Base-by-base conservation (phyloP, 805 yeast species). In the Saturnispora hagleri region DNA sequence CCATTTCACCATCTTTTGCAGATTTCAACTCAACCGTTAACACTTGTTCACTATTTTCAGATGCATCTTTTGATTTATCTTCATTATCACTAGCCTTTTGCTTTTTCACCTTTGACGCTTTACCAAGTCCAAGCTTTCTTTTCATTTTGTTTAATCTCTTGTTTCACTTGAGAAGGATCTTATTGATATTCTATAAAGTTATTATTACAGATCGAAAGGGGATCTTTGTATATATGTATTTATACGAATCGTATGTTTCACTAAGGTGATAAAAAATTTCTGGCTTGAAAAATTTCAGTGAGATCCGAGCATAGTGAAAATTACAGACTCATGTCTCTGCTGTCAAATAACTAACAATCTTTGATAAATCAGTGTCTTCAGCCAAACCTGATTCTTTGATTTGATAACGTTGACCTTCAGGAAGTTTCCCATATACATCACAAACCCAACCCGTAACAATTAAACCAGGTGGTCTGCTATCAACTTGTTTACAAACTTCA, bases 381-480 rank as follows among this genome's bases (percentile, higher is more conserved):
- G 50, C 33, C 3, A 36, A 9, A 35, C 56, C 56, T 6, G 51
- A 42, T 48, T 65, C 69, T 35, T 59, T 60, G 13, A 62, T 52
- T 24, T 55, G 51, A 47, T 54, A 65, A 43, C 58, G 57, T 42
- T 62, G 57, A 33, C 52, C 59, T 6, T 50, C 55, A 22, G 46
- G 46, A 17, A 65, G 46, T 36, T 60, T 56, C 22, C 51, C 48
- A 38, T 63, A 55, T 15, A 64, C 66, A 15, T 61, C 64, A 58
- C 97, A 90, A 0, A 91, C 84, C 55, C 76, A 73, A 0, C 98
- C 98, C 1, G 88, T 77, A 2, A 91, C 84, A 42, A 91, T 71
- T 50, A 91, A 70, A 0, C 98, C 98, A 0, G 98, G 98, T 0
- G 98, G 98, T 56, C 96, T 73, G 12, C 93, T 82, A 0, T 96